Evolutionary conservation across 257 asterid species (phyloP), one percentile per base, ranked within the genome.

Genomic region (Solanum tacnaense): DNA sequence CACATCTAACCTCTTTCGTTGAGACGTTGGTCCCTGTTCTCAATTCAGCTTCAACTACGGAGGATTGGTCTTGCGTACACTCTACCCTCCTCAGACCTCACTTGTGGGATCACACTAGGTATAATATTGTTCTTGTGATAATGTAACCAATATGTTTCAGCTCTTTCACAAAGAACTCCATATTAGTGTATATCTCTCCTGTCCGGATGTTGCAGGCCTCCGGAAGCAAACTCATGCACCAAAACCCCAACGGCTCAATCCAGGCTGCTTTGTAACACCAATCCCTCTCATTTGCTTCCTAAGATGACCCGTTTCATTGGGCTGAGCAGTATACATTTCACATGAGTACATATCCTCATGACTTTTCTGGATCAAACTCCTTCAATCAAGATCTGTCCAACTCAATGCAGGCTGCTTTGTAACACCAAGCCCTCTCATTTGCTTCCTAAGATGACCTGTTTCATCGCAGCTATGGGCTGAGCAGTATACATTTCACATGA

Each of bases 341-440:
- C 87, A 93, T 88, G 89, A 92, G 29, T 73, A 95, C 93, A 89
- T 95, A 95, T 76, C 98, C 98, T 18, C 93, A 89, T 15, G 99
- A 95, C 32, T 91, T 94, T 67, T 89, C 90, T 90, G 97, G 96
- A 88, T 94, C 94, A 93, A 94, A 88, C 89, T 93, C 93, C 86
- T 89, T 94, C 29, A 96, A 83, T 76, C 92, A 94, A 15, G 93
- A 91, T 96, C 95, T 4, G 90, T 93, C 99, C 98, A 96, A 92
- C 99, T 96, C 93, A 96, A 90, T 39, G 98, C 98, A 21, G 97
- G 95, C 58, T 92, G 95, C 88, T 96, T 96, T 75, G 79, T 90
- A 74, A 95, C 94, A 56, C 98, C 97, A 1, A 87, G 88, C 67
- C 88, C 85, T 44, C 84, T 70, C 98, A 95, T 95, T 58, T 90